Evolutionary conservation across 2,329 filamentous ascomycete species (phyloP), one percentile per base, ranked within the genome.

Genomic region (Colletotrichum gigasporum): DNA sequence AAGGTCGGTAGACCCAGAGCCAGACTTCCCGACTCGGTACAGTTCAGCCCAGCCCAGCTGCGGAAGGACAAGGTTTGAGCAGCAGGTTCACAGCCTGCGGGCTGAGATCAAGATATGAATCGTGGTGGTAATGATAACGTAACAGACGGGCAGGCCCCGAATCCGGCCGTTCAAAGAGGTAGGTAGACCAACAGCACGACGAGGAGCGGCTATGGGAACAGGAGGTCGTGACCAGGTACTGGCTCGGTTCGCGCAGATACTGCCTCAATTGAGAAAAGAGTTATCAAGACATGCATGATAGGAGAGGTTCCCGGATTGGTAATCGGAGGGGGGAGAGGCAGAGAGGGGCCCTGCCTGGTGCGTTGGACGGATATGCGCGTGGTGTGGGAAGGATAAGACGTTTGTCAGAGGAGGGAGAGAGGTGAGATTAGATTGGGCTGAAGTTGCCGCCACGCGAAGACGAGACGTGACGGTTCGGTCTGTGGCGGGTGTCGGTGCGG

Each of bases 251-350:
- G 37, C 55, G 55, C 64, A 59, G 37, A 55, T 56, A 32, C 11
- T 67, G 45, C 18, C 61, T 67, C 47, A 47, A 67, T 53, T 35
- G 52, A 61, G 65, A 51, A 58, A 65, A 12, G n/a, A 37, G 35
- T 10, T 24, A 32, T 67, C 65, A 61, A 62, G 34, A 41, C 47
- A 45, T 65, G 65, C 65, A 67, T 65, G 56, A 52, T 57, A 54
- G 20, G 53, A 41, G 39, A 11, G 18, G 44, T 30, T 26, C 37
- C 32, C 28, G 35, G 61, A 63, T 47, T 63, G 53, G 53, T 51
- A 50, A 44, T 51, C 28, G 32, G 47, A 24, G 39, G 37, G 34
- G 6, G n/a, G 35, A 22, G 47, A 14, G 41, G 20, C 22, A n/a
- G n/a, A n/a, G n/a, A n/a, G n/a, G n/a, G n/a, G 50, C 18, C 22